Base-by-base conservation (phyloP, 306 rosid species). In the Cucumis hystrix region DNA sequence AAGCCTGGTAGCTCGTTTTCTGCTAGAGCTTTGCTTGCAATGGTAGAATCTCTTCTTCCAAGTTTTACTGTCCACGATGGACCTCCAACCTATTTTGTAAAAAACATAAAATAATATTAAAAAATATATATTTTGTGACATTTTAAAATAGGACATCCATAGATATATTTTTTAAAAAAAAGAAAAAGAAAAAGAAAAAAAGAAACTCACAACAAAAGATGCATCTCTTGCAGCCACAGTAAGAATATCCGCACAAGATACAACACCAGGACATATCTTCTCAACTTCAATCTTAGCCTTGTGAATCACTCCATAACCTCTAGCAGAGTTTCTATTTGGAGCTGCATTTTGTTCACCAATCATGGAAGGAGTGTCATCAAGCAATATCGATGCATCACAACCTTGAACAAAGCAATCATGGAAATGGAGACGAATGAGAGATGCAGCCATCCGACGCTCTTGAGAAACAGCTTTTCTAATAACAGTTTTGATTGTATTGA, bases 151-250 rank as follows among this genome's bases (percentile, higher is more conserved):
- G n/a, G n/a, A n/a, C n/a, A n/a, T n/a, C n/a, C n/a, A n/a, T n/a
- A n/a, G n/a, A n/a, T n/a, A n/a, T n/a, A n/a, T n/a, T n/a, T n/a
- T n/a, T n/a, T n/a, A n/a, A n/a, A n/a, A n/a, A n/a, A n/a, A n/a
- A n/a, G n/a, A n/a, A n/a, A n/a, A n/a, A n/a, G n/a, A n/a, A n/a
- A n/a, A n/a, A n/a, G n/a, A n/a, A n/a, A n/a, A n/a, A n/a, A n/a
- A n/a, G n/a, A n/a, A n/a, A n/a, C n/a, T n/a, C n/a, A n/a, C 89
- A 2, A 83, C 82, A 37, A 87, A 85, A 0, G 97, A 85, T 6
- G 94, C 89, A 70, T 91, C 97, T n/a, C 92, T 80, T 45, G 96
- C 91, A 1, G 88, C 90, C 0, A 88, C 79, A 4, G 93, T 88
- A 0, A 90, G 76, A 9, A 90, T 85, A 21, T 81, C 87, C 1